Base-by-base conservation (phyloP, 2,329 filamentous ascomycete species). In the Sporothrix pallida region DNA sequence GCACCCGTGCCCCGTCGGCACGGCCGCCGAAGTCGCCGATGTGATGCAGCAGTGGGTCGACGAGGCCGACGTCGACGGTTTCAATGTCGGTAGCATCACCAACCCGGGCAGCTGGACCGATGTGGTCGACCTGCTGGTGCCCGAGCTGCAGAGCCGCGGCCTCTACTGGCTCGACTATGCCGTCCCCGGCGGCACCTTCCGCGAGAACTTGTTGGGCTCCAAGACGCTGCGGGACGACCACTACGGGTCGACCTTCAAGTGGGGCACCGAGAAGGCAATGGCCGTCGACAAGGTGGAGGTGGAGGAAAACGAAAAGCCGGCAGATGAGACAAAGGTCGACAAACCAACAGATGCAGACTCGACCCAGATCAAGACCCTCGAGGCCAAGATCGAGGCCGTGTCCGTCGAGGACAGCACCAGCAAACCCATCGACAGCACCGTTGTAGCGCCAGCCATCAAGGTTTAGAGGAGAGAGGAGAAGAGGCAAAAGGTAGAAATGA, bases 31-130 rank as follows among this genome's bases (percentile, higher is more conserved):
- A 75, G 90, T 93, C 1, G 91, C 90, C 0, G 91, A 93, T 78
- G 85, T 87, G 48, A 84, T 94, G 74, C 89, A 93, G 80, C 81
- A 84, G 0, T 93, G 91, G 90, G 83, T 93, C 0, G 78, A 83
- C 7, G 91, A 92, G 79, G 90, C 89, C 0, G 91, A 92, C 76
- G 87, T 93, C 0, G 91, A 93, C 78, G 91, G 91, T 0, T 94
- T 94, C 81, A 94, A 94, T 78, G 86, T 93, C 79, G 90, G 78
- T 6, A 58, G 71, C 48, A 71, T 70, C 37, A 73, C 67, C 9
- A 70, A 91, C 90, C 0, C 85, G 86, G 56, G 89, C 89, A 71
- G 68, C 0, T 93, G 92, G 78, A 86, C 90, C 73, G 91, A 93
- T 75, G 86, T 93, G 0, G 87, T 90, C 42, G 87, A 91, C 9